phyloP scores from a whole-genome alignment of 1,139 yeast genomes.

The Arxiozyma slooffiae region DNA sequence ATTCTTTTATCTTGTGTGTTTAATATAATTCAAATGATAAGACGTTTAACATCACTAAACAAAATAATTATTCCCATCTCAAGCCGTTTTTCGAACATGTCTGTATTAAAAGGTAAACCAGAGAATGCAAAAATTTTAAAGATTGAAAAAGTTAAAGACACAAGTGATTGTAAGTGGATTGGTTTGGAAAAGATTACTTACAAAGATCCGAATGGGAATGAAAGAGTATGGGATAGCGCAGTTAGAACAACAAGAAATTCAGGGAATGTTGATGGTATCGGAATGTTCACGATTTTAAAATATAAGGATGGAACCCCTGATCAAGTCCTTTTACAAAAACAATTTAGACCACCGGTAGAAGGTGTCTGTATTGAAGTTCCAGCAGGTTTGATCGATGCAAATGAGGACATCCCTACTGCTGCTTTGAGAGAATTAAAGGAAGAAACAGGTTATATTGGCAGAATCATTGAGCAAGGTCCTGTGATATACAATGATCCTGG shows the following conservation, averaged over 20 bases:
- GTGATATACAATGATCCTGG: constrained; percentile 84
- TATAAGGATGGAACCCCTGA: constrained; percentile 41
- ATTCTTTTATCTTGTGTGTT: neutral
- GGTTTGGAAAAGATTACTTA: constrained; percentile 56
- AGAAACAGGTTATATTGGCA: constrained; percentile 78
- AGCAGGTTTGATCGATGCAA: constrained; percentile 85
- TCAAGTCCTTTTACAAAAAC: constrained; percentile 63
- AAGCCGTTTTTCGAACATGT: constrained; percentile 16
- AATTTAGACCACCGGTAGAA: constrained; percentile 83
- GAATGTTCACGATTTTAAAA: constrained; percentile 63
- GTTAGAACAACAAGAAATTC: constrained; percentile 70
- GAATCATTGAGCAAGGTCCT: constrained; percentile 42
- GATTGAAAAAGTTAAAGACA: constrained; percentile 29
- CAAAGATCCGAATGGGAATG: constrained; percentile 53
- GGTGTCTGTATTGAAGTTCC: constrained; percentile 89
- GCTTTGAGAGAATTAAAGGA: constrained; percentile 82
- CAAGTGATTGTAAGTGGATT: constrained; percentile 49
- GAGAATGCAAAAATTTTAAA: constrained; percentile 33
- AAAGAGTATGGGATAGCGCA: constrained; percentile 79
- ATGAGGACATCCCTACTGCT: constrained; percentile 65
- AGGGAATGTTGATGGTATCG: constrained; percentile 72
- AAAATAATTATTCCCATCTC: neutral
- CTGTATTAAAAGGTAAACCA: constrained; percentile 28
- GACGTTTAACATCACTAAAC: neutral
- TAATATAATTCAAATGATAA: neutral